Conservation (phyloP, 2,329 filamentous ascomycete genomes). For the Lasiodiplodia sp. region DNA sequence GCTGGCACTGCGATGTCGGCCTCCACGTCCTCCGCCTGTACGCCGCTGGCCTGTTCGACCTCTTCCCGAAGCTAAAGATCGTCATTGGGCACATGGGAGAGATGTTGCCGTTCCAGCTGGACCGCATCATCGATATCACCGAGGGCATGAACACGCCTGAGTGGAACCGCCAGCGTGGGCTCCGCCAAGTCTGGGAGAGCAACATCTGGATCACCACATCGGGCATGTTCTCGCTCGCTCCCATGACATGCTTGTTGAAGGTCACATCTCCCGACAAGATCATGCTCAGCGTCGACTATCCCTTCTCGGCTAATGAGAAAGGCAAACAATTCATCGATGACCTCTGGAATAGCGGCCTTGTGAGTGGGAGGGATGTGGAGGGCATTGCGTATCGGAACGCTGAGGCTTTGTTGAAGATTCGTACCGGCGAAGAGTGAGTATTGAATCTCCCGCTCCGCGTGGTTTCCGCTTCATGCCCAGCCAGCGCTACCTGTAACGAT, state of each 20-base stretch:
- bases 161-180: constrained; percentile 36
- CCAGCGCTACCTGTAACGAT: background rate
- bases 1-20: constrained; percentile 59
- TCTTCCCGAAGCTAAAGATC: constrained; percentile 52
- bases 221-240: constrained; percentile 54
- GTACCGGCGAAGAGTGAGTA: constrained; percentile 24
- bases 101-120: constrained; percentile 53
- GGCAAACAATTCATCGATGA: constrained; percentile 58
- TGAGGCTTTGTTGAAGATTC: constrained; percentile 40
- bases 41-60: constrained; percentile 53
- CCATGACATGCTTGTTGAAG: constrained; percentile 53
- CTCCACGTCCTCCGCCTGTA: constrained; percentile 55
- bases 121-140: constrained; percentile 50
- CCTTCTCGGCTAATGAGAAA: constrained; percentile 54
- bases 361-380: constrained; percentile 58
- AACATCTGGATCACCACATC: constrained; percentile 54
- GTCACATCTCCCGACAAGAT: constrained; percentile 52
- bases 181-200: constrained; percentile 48
- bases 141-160: constrained; percentile 51
- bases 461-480: background rate
- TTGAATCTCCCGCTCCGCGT: background rate
- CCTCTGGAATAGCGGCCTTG: constrained; percentile 57
- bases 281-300: constrained; percentile 51
- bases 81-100: constrained; percentile 55
- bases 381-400: constrained; percentile 61